Conservation (phyloP, 2,329 filamentous ascomycete species). For the Biscogniauxia sp. region DNA sequence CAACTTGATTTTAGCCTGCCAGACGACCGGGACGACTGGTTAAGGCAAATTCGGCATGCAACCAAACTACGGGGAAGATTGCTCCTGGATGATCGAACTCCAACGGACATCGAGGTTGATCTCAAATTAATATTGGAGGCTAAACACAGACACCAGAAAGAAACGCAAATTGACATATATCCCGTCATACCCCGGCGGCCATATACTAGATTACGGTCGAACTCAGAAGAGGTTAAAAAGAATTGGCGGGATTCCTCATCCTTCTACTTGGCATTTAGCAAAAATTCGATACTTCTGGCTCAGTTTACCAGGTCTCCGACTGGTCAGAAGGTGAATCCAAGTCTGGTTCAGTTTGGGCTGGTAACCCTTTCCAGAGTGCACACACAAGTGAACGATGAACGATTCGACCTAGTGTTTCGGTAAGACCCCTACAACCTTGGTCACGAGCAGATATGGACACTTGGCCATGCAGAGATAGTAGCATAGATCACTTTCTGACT, state of each 20-base stretch:
- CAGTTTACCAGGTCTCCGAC: conserved; percentile 48
- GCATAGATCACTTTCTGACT: conserved; percentile 8
- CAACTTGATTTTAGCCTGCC: conserved; percentile 50
- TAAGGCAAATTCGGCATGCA: conserved; percentile 45
- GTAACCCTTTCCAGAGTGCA: conserved; percentile 51
- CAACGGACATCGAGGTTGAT: conserved; percentile 45
- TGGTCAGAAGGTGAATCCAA: conserved; percentile 46
- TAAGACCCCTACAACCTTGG: conserved; percentile 29
- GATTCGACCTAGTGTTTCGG: conserved; percentile 56
- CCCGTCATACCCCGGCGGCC: conserved; percentile 50
- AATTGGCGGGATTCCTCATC: conserved; percentile 47
- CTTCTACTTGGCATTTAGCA: conserved; percentile 54
- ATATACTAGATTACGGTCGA: conserved; percentile 39
- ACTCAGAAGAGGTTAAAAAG: conserved; percentile 44
- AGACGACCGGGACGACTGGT: conserved; percentile 49
- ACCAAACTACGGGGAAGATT: conserved; percentile 30
- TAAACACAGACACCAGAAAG: conserved; percentile 40
- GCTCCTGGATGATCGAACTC: conserved; percentile 38
- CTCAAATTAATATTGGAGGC: conserved; percentile 46
- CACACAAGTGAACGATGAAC: conserved; percentile 53
- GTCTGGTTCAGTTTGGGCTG: conserved; percentile 50
- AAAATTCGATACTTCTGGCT: conserved; percentile 51
- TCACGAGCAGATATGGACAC: neutral
- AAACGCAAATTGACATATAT: conserved; percentile 44
- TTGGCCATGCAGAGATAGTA: neutral